Evolutionary conservation across 2,329 filamentous ascomycete genomes (phyloP).

Genomic region (Talaromyces islandicus): DNA sequence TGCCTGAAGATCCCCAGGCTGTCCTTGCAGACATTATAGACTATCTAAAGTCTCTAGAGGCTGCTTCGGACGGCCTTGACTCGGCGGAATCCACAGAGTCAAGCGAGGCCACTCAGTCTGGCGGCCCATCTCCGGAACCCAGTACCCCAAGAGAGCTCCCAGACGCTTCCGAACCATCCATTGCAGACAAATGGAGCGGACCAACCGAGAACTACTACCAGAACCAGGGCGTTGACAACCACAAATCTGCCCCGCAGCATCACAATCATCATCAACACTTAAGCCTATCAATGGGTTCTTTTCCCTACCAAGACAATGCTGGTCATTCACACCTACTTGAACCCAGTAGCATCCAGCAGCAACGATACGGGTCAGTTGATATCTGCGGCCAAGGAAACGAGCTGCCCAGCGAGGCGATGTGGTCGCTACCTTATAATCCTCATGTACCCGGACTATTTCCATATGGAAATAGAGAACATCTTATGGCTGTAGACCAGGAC

Average conservation of each 20-base stretch:
- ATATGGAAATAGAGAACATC: background rate
- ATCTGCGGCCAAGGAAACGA: background rate
- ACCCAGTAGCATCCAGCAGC: background rate
- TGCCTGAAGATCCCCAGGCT: slow-evolving; percentile 27
- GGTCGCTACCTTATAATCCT: background rate
- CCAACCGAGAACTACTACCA: slow-evolving; percentile 2
- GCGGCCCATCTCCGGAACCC: slow-evolving; percentile 9
- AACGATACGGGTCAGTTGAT: background rate
- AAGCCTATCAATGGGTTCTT: background rate
- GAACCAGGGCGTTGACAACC: background rate
- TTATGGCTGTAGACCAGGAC: background rate
- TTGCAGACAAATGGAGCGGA: slow-evolving; percentile 24
- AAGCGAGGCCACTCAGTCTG: slow-evolving; percentile 23
- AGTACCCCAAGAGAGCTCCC: slow-evolving; percentile 3
- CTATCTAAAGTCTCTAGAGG: slow-evolving; percentile 30
- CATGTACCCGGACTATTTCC: background rate
- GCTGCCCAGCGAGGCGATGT: background rate
- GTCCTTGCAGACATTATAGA: slow-evolving; percentile 29
- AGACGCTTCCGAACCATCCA: slow-evolving; percentile 13
- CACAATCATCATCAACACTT: background rate
- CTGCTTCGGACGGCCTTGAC: slow-evolving; percentile 27
- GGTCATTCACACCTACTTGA: background rate
- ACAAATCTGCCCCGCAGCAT: background rate
- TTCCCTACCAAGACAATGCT: background rate
- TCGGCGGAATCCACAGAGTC: slow-evolving; percentile 35